phyloP scores from a whole-genome alignment of 2,329 filamentous ascomycete genomes.

The Exophiala lecanii-corni region DNA sequence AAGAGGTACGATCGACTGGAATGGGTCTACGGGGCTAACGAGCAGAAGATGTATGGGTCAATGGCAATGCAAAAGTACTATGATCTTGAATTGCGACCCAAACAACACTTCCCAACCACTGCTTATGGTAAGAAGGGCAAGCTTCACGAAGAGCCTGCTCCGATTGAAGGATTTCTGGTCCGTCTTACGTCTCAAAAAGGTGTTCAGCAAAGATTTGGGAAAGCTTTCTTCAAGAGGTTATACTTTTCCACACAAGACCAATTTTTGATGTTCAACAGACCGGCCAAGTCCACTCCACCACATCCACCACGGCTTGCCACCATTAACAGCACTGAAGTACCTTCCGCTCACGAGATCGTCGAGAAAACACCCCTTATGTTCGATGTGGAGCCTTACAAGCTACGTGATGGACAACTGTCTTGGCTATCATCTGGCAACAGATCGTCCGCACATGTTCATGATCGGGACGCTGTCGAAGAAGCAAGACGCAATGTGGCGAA shows the following conservation, averaged over 20 bases:
- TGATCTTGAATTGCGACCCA: conserved; percentile 61
- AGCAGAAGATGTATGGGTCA: conserved; percentile 64
- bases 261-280: conserved; percentile 58
- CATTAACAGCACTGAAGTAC: conserved; percentile 43
- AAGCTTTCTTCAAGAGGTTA: conserved; percentile 60
- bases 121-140: conserved; percentile 35
- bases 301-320: conserved; percentile 52
- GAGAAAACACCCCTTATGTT: conserved; percentile 58
- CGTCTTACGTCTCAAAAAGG: conserved; percentile 61
- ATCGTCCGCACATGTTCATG: conserved; percentile 46
- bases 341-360: conserved; percentile 51
- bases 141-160: conserved; percentile 53
- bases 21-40: conserved; percentile 62
- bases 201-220: conserved; percentile 53
- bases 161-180: conserved; percentile 63
- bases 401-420: conserved; percentile 49
- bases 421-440: conserved; percentile 52
- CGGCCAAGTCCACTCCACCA: conserved; percentile 56
- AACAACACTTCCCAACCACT: conserved; percentile 58
- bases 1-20: conserved; percentile 65
- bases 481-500: conserved; percentile 55
- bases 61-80: conserved; percentile 64
- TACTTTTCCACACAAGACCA: conserved; percentile 64
- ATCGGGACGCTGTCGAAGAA: conserved; percentile 57
- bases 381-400: conserved; percentile 57